Conservation (phyloP, 441 rosid species). For the Hura crepitans region DNA sequence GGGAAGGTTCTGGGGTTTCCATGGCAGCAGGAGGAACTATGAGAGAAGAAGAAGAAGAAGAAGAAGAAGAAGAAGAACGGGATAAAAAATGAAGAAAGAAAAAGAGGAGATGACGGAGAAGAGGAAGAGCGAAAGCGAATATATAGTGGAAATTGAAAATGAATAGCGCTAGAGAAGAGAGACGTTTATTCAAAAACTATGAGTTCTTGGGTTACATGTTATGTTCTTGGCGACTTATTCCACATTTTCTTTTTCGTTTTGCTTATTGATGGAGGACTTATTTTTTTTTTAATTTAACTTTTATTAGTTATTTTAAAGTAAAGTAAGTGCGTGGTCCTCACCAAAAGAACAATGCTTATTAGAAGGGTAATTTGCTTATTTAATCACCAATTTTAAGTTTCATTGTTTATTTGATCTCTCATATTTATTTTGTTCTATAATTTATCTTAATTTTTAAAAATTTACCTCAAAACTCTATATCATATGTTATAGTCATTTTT, state of each 20-base stretch:
- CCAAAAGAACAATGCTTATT: too few species aligned
- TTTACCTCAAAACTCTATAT: too few species aligned
- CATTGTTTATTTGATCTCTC: too few species aligned
- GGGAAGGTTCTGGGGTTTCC: constrained; percentile 19
- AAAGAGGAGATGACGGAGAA: constrained; percentile 19
- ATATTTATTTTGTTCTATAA: too few species aligned
- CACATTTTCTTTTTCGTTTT: not conserved
- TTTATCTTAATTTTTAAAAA: too few species aligned
- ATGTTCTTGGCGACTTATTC: constrained; percentile 48
- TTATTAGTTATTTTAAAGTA: too few species aligned
- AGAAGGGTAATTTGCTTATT: too few species aligned
- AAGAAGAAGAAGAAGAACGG: constrained; percentile 10
- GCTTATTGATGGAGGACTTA: not conserved
- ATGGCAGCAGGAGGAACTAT: constrained; percentile 42
- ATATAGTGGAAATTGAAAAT: constrained; percentile 31
- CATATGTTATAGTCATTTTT: too few species aligned
- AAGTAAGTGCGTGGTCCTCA: too few species aligned
- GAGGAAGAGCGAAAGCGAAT: constrained; percentile 25
- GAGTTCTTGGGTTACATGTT: constrained; percentile 18
- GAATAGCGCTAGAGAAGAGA: constrained; percentile 44
- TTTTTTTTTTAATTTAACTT: not conserved
- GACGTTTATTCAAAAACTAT: constrained; percentile 39
- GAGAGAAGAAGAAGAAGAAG: constrained; percentile 2
- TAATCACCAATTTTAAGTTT: too few species aligned
- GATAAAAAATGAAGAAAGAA: constrained; percentile 24